phyloP scores from a whole-genome alignment of 768 basidiomycete genomes.

The Lepiota brunneoincarnata region DNA sequence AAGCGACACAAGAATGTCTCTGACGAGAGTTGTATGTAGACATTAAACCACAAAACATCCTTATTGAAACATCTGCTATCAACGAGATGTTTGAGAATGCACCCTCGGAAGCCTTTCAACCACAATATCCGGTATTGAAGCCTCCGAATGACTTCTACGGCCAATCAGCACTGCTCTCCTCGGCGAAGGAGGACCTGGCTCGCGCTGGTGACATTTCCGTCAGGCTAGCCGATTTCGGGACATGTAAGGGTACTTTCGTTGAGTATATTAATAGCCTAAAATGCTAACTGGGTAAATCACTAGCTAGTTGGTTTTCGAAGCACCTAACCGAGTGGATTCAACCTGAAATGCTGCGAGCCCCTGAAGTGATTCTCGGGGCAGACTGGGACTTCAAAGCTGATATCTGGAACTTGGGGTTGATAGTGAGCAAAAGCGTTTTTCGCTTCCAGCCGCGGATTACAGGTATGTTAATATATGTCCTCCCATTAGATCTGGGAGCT shows the following conservation, averaged over 20 bases:
- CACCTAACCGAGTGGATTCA: constrained; percentile 81
- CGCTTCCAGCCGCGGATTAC: too few relatives aligned
- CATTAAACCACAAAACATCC: constrained; percentile 18
- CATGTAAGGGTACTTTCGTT: too few relatives aligned
- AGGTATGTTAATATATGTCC: too few relatives aligned
- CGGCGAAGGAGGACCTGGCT: too few relatives aligned
- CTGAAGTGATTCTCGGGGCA: constrained; percentile 26
- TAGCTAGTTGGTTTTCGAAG: constrained; percentile 59
- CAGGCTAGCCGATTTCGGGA: too few relatives aligned
- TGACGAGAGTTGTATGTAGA: constrained; percentile 40
- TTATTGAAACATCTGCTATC: constrained; percentile 1
- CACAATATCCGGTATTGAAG: too few relatives aligned
- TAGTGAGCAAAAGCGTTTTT: constrained; percentile 37
- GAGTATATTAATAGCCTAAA: too few relatives aligned
- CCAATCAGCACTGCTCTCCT: too few relatives aligned
- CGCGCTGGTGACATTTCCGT: too few relatives aligned
- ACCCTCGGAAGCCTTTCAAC: not conserved
- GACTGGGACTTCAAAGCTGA: constrained; percentile 76
- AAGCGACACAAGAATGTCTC: too few relatives aligned
- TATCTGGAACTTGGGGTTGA: constrained; percentile 78
- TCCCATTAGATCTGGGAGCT: too few relatives aligned
- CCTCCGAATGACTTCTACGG: too few relatives aligned
- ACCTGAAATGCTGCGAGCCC: constrained; percentile 76
- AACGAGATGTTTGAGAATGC: not conserved
- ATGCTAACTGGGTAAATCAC: not conserved